phyloP scores from a whole-genome alignment of 345 rosid genomes.

The Dovyalis caffra region DNA sequence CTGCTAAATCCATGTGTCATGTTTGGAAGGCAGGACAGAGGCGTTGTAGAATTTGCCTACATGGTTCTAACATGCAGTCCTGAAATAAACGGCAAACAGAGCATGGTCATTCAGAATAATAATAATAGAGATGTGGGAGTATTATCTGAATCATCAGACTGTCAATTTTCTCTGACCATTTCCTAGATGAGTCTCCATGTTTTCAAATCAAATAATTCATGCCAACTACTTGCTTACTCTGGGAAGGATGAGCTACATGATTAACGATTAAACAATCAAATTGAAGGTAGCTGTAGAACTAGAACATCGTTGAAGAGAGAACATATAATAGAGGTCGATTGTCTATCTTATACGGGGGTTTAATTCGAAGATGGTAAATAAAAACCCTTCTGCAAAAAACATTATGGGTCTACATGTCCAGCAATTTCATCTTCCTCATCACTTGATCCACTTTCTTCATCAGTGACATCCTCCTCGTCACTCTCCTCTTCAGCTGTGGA shows the following conservation, averaged over 20 bases:
- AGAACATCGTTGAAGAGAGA: constrained; percentile 8
- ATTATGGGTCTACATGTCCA: constrained; percentile 56
- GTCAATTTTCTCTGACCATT: too few species aligned
- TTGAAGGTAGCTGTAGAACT: neutral
- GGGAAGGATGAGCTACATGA: constrained; percentile 6
- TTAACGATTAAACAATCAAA: constrained; percentile 24
- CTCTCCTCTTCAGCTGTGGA: constrained; percentile 37
- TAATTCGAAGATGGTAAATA: constrained; percentile 2
- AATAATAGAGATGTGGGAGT: too few species aligned
- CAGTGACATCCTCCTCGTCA: constrained; percentile 50
- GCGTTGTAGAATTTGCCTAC: too few species aligned
- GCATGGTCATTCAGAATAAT: too few species aligned
- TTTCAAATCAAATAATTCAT: constrained; percentile 7
- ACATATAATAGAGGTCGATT: constrained; percentile 6
- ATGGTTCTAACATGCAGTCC: too few species aligned
- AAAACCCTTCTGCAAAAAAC: neutral
- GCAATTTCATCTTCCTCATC: constrained; percentile 52
- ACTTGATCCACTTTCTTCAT: constrained; percentile 43
- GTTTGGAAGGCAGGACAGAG: too few species aligned
- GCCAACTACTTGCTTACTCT: neutral
- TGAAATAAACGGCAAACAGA: too few species aligned
- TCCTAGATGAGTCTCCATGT: neutral
- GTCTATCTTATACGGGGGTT: constrained; percentile 1
- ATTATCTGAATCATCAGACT: too few species aligned
- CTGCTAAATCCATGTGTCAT: too few species aligned